phyloP scores from a whole-genome alignment of 2,329 filamentous ascomycete genomes.

The Cladosporium oxysporum region DNA sequence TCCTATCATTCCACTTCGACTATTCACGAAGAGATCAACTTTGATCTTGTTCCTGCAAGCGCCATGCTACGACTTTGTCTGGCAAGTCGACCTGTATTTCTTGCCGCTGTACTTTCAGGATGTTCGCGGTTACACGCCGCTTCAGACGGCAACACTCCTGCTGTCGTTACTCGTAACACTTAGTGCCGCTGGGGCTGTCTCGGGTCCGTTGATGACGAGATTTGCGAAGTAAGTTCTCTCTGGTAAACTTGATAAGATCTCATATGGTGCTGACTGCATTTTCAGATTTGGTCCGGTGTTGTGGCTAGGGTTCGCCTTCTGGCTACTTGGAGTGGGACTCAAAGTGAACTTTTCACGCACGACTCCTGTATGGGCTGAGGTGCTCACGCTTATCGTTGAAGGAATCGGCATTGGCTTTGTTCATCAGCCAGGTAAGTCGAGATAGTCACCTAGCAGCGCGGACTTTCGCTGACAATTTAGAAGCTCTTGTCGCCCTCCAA shows the following conservation, averaged over 20 bases:
- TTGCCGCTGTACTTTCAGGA: constrained; percentile 47
- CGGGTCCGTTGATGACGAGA: constrained; percentile 14
- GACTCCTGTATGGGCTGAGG: constrained; percentile 3
- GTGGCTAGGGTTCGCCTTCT: constrained; percentile 13
- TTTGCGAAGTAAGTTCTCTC: constrained; percentile 6
- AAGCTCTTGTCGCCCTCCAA: constrained; percentile 16
- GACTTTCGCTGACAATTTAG: not conserved
- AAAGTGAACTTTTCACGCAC: constrained; percentile 17
- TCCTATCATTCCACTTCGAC: constrained; percentile 11
- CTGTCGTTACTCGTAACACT: constrained; percentile 32
- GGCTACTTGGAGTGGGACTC: constrained; percentile 13
- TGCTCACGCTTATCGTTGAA: constrained; percentile 6
- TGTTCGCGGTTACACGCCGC: constrained; percentile 39
- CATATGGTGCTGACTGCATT: not conserved
- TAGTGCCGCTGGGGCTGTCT: constrained; percentile 6
- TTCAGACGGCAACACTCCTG: constrained; percentile 43
- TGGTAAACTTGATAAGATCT: not conserved
- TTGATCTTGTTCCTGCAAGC: constrained; percentile 14
- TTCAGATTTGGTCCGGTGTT: constrained; percentile 8
- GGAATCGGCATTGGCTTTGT: constrained; percentile 13
- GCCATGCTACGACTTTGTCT: constrained; percentile 13
- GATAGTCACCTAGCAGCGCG: not conserved
- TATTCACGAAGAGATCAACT: constrained; percentile 11
- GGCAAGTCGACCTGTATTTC: constrained; percentile 36
- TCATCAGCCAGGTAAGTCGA: constrained; percentile 7